Evolutionary conservation across 306 rosid genomes (phyloP), one percentile per base, ranked within the genome.

Genomic region (Fragaria nilgerrensis): DNA sequence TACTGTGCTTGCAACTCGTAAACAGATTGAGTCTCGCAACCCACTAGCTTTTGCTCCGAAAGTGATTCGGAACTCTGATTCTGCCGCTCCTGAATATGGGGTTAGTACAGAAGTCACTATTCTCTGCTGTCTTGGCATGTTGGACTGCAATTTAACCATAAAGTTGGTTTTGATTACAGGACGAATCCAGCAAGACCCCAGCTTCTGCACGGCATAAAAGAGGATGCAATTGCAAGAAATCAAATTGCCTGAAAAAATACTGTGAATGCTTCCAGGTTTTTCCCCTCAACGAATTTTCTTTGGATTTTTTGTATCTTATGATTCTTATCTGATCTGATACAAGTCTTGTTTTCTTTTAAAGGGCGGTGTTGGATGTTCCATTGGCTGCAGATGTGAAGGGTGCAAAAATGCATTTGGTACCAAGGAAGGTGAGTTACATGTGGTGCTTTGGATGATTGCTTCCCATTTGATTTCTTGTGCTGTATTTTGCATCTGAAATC

Each of bases 41-140:
- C 98, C 98, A 8, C 96, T 88, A 80, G 99, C 99, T 53, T 96
- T 96, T 89, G 93, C 98, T 86, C 98, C 98, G 12, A 92, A 92
- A 90, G 96, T 89, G 81, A 88, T 90, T 14, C 74, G 92, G 79
- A 85, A 67, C 84, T 78, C 93, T 58, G 94, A 90, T 71, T 68
- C 87, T 63, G 80, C 74, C 10, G 81, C 70, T 23, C 85, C 96
- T 77, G 92, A 94, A 76, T 70, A 66, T 76, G 90, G 88, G 97
- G 98, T 94, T 11, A 58, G 96, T 67, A 74, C 77, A 74, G 49
- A 45, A 65, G 22, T 49, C 2, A 68, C 77, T 71, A 0, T 52
- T 76, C 72, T 74, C 62, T 17, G 48, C 67, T 59, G 59, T 53
- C 29, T 78, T 49, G 16, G 36, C 66, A 63, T 70, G 72, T 80